A percentile compares a stretch with the other conserved stretches of the same genome.
phyloP scores from a whole-genome alignment of 2,329 filamentous ascomycete species.

The Teratosphaeriaceae sp. region DNA sequence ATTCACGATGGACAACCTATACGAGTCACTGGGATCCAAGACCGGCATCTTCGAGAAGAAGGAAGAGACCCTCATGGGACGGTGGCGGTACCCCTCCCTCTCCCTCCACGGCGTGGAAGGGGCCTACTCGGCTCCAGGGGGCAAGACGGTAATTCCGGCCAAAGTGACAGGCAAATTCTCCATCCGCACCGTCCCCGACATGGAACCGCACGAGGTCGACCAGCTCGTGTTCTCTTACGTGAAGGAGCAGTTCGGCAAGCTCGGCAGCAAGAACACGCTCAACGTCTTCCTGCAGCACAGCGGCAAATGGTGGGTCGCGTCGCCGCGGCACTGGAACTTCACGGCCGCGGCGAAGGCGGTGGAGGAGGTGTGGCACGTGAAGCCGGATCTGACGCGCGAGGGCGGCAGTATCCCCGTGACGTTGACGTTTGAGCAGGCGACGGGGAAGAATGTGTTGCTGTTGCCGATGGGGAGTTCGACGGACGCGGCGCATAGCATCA shows the following conservation, averaged over 20 bases:
- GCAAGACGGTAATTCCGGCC: slow-evolving; percentile 97
- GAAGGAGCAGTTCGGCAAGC: slow-evolving; percentile 74
- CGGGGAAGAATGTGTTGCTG: slow-evolving; percentile 93
- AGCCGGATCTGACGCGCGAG: slow-evolving; percentile 93
- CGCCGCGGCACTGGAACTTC: slow-evolving; percentile 99
- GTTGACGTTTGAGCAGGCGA: slow-evolving; percentile 93
- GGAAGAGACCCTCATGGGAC: slow-evolving; percentile 86
- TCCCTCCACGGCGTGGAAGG: slow-evolving; percentile 94
- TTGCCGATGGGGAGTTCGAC: slow-evolving; percentile 97
- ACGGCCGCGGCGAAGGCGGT: slow-evolving; percentile 90
- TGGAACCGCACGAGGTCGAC: slow-evolving; percentile 90
- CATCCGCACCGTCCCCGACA: slow-evolving; percentile 93
- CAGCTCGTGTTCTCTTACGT: slow-evolving; percentile 77
- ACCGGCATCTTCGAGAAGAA: slow-evolving; percentile 85
- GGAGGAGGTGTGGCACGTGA: slow-evolving; percentile 85
- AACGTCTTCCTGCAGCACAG: slow-evolving; percentile 77
- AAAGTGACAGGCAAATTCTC: slow-evolving; percentile 99
- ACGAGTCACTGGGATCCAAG: slow-evolving; percentile 83
- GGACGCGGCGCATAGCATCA: slow-evolving; percentile 93
- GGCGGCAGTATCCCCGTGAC: slow-evolving; percentile 97
- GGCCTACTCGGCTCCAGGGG: slow-evolving; percentile 85
- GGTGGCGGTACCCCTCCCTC: slow-evolving; percentile 91
- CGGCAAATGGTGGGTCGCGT: slow-evolving; percentile 98
- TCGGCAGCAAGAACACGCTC: slow-evolving; percentile 86
- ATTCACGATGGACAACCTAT: slow-evolving; percentile 93